Conservation (phyloP, 495 filamentous ascomycete genomes). For the Penicillium pulvis region DNA sequence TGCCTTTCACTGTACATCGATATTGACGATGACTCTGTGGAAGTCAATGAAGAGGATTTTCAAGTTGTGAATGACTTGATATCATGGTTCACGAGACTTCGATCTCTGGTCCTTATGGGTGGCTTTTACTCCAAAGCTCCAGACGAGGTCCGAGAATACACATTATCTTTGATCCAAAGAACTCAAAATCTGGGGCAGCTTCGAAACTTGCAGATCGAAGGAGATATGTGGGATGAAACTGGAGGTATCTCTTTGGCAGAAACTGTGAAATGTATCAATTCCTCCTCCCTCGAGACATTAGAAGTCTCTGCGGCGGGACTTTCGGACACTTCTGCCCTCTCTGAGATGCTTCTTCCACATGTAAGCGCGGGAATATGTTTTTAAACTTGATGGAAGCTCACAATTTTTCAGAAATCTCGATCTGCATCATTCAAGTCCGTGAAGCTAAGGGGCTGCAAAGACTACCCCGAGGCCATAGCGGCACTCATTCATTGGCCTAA, state of each 20-base stretch:
- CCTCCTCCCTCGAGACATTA: conserved; percentile 1
- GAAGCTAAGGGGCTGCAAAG: conserved; percentile 8
- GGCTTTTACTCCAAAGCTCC: conserved; percentile 4
- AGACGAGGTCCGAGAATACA: neutral
- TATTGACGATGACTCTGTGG: conserved; percentile 4
- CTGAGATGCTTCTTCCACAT: conserved; percentile 3
- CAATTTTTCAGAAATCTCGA: conserved; percentile 2
- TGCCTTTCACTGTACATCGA: conserved; percentile 8
- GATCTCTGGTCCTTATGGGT: conserved; percentile 6
- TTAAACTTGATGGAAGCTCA: neutral
- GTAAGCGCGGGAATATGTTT: neutral
- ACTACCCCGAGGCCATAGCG: conserved; percentile 13
- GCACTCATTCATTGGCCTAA: conserved; percentile 11
- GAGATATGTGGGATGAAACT: conserved; percentile 2
- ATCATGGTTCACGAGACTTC: conserved; percentile 6
- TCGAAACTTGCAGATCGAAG: conserved; percentile 2
- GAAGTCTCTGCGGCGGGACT: conserved; percentile 1
- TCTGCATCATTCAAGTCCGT: conserved; percentile 10
- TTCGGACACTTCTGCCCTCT: neutral
- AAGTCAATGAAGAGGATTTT: conserved; percentile 3
- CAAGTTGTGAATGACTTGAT: conserved; percentile 7
- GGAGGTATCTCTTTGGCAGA: conserved; percentile 10
- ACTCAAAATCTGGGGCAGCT: neutral
- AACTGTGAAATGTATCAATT: conserved; percentile 4
- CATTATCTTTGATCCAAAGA: conserved; percentile 2